phyloP scores from a whole-genome alignment of 768 basidiomycete genomes.

The Pholiota conissans region DNA sequence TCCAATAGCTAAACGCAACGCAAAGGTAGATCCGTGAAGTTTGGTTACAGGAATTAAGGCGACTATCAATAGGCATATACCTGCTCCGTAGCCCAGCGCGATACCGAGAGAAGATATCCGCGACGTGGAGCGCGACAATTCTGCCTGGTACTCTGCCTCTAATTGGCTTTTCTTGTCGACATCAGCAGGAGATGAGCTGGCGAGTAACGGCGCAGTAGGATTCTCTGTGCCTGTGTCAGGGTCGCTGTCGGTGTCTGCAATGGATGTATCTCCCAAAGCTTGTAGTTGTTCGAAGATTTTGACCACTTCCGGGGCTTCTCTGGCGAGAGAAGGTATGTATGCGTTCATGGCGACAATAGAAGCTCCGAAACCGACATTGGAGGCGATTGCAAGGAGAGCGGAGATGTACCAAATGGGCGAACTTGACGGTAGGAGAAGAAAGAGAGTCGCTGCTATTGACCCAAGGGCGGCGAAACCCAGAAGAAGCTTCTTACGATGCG shows the following conservation, averaged over 20 bases:
- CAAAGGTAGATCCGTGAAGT: slow-evolving; percentile 73
- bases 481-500: slow-evolving; percentile 77
- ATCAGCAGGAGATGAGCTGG: slow-evolving; percentile 11
- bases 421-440: slow-evolving; percentile 72
- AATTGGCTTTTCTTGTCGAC: slow-evolving; percentile 18
- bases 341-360: slow-evolving; percentile 89
- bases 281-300: slow-evolving; percentile 32
- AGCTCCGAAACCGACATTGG: slow-evolving; percentile 87
- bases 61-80: slow-evolving; percentile 73
- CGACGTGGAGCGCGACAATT: slow-evolving; percentile 72
- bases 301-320: slow-evolving; percentile 60
- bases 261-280: slow-evolving; percentile 10
- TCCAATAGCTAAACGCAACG: slow-evolving; percentile 81
- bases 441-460: slow-evolving; percentile 62
- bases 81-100: slow-evolving; percentile 83
- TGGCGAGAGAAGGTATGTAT: slow-evolving; percentile 77
- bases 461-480: slow-evolving; percentile 75
- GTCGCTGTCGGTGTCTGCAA: slow-evolving; percentile 13
- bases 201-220: slow-evolving; percentile 40
- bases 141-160: slow-evolving; percentile 47
- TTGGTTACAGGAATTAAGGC: slow-evolving; percentile 76
- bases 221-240: slow-evolving; percentile 24
- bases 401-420: slow-evolving; percentile 70
- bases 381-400: slow-evolving; percentile 68
- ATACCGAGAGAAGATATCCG: slow-evolving; percentile 85